Evolutionary conservation across 768 basidiomycete genomes (phyloP).

Genomic region (Tricholoma sp.): DNA sequence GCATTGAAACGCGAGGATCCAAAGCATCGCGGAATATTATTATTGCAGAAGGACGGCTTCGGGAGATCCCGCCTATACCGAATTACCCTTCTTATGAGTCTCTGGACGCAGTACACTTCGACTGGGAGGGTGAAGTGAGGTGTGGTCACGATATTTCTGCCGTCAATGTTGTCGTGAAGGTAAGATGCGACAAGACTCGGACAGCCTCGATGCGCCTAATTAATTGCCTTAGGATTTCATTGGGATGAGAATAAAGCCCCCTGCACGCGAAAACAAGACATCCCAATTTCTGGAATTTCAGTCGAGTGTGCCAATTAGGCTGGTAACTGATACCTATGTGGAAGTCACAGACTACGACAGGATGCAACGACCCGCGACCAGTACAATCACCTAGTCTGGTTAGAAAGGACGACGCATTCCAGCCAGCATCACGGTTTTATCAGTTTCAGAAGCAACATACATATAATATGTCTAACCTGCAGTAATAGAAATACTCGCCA

Average conservation of each 20-base stretch:
- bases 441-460: too few relatives aligned
- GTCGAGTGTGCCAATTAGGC: conserved; percentile 1
- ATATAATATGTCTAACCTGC: too few relatives aligned
- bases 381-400: background rate
- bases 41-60: conserved; percentile 46
- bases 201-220: background rate
- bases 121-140: conserved; percentile 56
- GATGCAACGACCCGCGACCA: background rate
- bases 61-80: conserved; percentile 34
- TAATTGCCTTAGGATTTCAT: conserved; percentile 53
- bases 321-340: conserved; percentile 1
- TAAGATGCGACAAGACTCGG: conserved; percentile 9
- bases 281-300: background rate
- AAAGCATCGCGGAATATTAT: conserved; percentile 34
- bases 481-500: too few relatives aligned
- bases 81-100: conserved; percentile 12
- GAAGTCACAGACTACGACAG: background rate
- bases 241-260: conserved; percentile 39
- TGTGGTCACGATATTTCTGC: conserved; percentile 32
- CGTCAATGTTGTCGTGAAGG: conserved; percentile 38
- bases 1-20: conserved; percentile 29
- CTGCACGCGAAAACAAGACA: conserved; percentile 8
- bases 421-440: too few relatives aligned
- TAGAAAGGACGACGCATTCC: too few relatives aligned
- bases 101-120: conserved; percentile 32